phyloP scores from a whole-genome alignment of 2,329 filamentous ascomycete genomes.

The Malbranchea zuffiana region DNA sequence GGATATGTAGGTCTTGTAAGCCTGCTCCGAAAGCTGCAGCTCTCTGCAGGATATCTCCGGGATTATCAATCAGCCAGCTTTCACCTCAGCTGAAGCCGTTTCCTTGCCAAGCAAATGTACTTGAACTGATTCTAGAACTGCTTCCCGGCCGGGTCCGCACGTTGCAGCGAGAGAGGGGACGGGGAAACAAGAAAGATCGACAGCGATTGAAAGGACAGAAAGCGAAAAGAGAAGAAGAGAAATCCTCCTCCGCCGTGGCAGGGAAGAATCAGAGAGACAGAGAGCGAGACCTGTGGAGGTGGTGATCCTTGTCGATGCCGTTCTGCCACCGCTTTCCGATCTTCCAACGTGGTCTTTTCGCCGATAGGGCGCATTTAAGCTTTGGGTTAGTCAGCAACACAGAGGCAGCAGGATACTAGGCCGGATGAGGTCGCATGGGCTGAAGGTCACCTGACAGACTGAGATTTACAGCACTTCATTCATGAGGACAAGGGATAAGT shows the following conservation, averaged over 20 bases:
- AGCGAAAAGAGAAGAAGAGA: conserved; percentile 3
- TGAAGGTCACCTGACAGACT: too few relatives aligned
- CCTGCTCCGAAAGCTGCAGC: not conserved
- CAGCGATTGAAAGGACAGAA: conserved; percentile 3
- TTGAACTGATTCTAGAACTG: too few relatives aligned
- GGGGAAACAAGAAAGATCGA: not conserved
- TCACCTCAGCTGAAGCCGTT: not conserved
- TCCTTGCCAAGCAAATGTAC: not conserved
- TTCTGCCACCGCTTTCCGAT: too few relatives aligned
- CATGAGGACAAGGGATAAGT: too few relatives aligned
- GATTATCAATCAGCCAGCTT: not conserved
- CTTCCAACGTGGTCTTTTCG: conserved; percentile 12
- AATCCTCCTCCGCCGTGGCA: too few relatives aligned
- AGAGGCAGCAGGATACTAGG: too few relatives aligned
- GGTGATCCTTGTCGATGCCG: too few relatives aligned
- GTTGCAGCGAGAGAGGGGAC: not conserved
- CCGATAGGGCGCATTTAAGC: not conserved
- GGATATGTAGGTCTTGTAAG: too few relatives aligned
- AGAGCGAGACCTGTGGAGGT: not conserved
- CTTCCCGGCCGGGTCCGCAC: too few relatives aligned
- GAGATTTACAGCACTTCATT: too few relatives aligned
- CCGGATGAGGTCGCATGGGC: too few relatives aligned
- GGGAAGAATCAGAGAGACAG: not conserved
- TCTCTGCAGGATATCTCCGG: not conserved
- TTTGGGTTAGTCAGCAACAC: too few relatives aligned